Evolutionary conservation across 345 rosid species (phyloP).

Genomic region (Firmiana major): DNA sequence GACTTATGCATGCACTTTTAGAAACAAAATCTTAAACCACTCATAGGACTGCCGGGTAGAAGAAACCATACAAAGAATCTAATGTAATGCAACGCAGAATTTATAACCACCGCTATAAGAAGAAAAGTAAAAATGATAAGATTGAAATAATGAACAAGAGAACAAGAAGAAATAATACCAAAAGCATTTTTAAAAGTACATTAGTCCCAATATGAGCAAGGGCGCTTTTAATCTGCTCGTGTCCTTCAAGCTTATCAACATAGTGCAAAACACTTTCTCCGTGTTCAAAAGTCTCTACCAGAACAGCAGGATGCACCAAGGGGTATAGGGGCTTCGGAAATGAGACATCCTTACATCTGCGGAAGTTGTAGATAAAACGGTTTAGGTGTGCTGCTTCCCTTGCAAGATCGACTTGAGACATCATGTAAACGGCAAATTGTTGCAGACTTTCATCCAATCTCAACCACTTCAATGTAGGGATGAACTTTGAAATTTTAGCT

Average conservation of each 20-base stretch:
- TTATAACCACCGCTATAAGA: background rate
- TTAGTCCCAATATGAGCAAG: slow-evolving; percentile 98
- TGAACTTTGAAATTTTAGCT: slow-evolving; percentile 62
- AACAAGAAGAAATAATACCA: slow-evolving; percentile 43
- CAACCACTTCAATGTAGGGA: slow-evolving; percentile 89
- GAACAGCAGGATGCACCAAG: slow-evolving; percentile 97
- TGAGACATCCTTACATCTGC: slow-evolving; percentile 96
- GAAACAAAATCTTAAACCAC: background rate
- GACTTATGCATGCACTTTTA: background rate
- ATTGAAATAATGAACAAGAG: slow-evolving; percentile 1
- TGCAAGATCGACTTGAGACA: slow-evolving; percentile 99
- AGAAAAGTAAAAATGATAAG: background rate
- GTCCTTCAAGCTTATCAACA: slow-evolving; percentile 85
- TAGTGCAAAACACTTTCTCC: slow-evolving; percentile 86
- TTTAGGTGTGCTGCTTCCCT: slow-evolving; percentile 98
- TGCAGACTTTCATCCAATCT: slow-evolving; percentile 95
- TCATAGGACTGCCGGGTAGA: background rate
- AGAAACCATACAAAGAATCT: background rate
- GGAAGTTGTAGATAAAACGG: slow-evolving; percentile 91
- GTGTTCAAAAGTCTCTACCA: slow-evolving; percentile 93
- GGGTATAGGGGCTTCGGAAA: slow-evolving; percentile 98
- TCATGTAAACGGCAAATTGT: slow-evolving; percentile 96
- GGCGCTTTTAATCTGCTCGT: slow-evolving; percentile 62
- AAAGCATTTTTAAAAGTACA: slow-evolving; percentile 96
- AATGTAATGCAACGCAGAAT: background rate